These are phyloP conservation scores for Cutaneotrichosporon sp. DNA, from an alignment of 1,284 basidiomycete species.

Conservation along the genomic window DNA sequence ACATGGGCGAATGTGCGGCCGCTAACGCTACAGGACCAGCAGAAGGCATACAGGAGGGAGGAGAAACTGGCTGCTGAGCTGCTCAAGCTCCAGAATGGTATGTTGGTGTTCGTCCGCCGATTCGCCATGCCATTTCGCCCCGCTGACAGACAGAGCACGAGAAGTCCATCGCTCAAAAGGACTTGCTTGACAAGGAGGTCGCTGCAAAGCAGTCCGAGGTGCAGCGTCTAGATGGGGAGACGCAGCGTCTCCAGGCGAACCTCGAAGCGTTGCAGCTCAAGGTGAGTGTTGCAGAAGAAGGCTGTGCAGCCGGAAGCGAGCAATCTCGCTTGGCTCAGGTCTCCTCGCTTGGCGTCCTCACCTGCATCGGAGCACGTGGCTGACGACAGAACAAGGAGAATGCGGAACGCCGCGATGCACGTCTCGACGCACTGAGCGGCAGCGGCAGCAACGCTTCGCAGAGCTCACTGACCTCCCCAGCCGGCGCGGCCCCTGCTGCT, in stretches of 20 bases:
- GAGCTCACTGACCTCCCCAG: neutral
- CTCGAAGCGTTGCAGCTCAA: slow-evolving; percentile 24
- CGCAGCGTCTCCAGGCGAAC: slow-evolving; percentile 26
- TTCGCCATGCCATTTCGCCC: neutral
- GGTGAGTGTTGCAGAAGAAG: no score
- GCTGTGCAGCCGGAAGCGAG: no score
- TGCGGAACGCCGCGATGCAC: slow-evolving; percentile 2
- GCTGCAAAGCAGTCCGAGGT: slow-evolving; percentile 23
- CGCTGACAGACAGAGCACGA: slow-evolving; percentile 27
- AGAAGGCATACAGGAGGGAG: slow-evolving; percentile 36
- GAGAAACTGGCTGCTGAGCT: slow-evolving; percentile 32
- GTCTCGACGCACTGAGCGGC: slow-evolving; percentile 16
- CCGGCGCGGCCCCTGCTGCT: neutral
- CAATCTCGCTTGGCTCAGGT: no score
- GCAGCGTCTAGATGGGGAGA: slow-evolving; percentile 21
- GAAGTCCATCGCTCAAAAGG: slow-evolving; percentile 23
- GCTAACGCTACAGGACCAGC: slow-evolving; percentile 21
- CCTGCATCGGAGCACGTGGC: neutral
- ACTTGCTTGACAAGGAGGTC: slow-evolving; percentile 24
- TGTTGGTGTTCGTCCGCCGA: slow-evolving; percentile 9
- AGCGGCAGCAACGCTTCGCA: slow-evolving; percentile 2
- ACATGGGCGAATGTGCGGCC: no score
- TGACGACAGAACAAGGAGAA: neutral
- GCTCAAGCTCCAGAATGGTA: slow-evolving; percentile 32
- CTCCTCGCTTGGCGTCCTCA: no score